Evolutionary conservation across 306 rosid genomes (phyloP).

Genomic region (Vachellia pachyceras): DNA sequence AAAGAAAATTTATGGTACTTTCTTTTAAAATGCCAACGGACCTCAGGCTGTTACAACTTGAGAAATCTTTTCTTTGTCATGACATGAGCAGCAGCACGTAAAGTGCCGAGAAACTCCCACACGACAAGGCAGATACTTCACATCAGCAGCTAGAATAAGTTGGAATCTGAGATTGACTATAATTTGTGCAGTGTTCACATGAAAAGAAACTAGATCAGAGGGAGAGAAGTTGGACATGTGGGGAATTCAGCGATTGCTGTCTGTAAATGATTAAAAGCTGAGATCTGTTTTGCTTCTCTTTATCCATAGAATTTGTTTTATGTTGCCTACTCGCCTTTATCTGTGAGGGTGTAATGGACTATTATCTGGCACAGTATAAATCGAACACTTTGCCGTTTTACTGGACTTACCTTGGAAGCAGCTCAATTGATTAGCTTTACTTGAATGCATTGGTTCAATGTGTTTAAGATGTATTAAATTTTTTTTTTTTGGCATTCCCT

Average conservation of each 20-base stretch:
- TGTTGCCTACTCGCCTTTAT: not conserved
- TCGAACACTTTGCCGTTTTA: not conserved
- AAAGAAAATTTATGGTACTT: not conserved
- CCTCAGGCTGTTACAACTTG: not conserved
- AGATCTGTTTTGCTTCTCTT: not conserved
- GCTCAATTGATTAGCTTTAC: constrained; percentile 1
- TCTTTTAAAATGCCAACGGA: not conserved
- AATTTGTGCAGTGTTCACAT: not conserved
- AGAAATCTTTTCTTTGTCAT: not conserved
- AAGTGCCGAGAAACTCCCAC: not conserved
- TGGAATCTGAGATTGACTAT: not conserved
- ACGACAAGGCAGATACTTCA: not conserved
- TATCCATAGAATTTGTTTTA: not conserved
- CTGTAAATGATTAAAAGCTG: not conserved
- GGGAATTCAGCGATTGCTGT: not conserved
- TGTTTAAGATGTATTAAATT: not conserved
- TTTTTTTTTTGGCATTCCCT: not conserved
- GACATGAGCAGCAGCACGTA: not conserved
- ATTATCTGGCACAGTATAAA: not conserved
- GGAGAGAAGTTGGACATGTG: not conserved
- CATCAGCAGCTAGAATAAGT: not conserved
- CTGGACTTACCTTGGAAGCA: not conserved
- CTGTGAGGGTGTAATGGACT: not conserved
- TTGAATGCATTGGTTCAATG: not conserved
- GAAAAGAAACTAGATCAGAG: not conserved